Conservation (phyloP, 441 rosid genomes). For the Pelargonium citronellum region DNA sequence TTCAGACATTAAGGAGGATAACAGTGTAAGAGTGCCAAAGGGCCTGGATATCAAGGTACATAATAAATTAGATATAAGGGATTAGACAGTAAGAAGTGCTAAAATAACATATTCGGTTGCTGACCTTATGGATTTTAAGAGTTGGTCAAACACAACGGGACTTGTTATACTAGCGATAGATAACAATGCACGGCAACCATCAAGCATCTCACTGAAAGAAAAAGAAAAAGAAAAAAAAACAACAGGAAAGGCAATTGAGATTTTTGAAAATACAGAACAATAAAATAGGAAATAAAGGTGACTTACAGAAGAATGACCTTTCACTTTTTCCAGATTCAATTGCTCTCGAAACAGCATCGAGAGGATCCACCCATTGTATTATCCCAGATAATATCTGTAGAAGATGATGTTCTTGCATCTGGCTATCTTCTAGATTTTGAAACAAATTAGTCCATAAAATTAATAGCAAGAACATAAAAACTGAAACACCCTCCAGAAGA, state of each 20-base stretch:
- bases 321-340: conserved; percentile 86
- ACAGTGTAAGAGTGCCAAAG: conserved; percentile 71
- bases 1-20: conserved; percentile 86
- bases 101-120: conserved; percentile 18
- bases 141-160: conserved; percentile 65
- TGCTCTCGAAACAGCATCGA: conserved; percentile 66
- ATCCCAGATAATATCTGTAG: conserved; percentile 81
- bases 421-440: conserved; percentile 57
- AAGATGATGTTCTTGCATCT: conserved; percentile 74
- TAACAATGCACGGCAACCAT: conserved; percentile 92
- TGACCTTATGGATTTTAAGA: conserved; percentile 78
- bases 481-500: background rate
- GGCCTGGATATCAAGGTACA: conserved; percentile 51
- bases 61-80: background rate
- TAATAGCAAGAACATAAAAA: conserved; percentile 12
- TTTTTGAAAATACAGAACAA: conserved; percentile 19
- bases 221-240: background rate
- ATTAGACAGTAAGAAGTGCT: conserved; percentile 13
- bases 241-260: conserved; percentile 23
- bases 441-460: conserved; percentile 29
- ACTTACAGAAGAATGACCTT: conserved; percentile 46
- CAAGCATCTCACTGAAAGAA: conserved; percentile 77
- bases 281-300: conserved; percentile 19
- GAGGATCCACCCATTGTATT: conserved; percentile 87
- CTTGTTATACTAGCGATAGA: conserved; percentile 71